Base-by-base conservation (phyloP, 1,139 yeast species). In the Yamadazyma diospyri region DNA sequence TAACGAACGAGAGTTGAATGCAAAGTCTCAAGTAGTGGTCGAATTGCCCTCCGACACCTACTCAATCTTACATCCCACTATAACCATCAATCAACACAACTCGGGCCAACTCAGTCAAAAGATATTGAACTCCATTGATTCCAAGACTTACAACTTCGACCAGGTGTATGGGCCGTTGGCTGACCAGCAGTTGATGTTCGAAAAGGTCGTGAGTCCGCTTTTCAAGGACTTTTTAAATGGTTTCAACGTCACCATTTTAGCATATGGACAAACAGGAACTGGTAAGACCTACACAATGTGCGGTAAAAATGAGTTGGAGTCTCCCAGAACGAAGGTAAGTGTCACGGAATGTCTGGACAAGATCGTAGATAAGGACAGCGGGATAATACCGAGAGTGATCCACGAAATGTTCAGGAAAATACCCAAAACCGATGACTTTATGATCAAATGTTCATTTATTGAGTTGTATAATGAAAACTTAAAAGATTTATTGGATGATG, bases 281-380 rank as follows among this genome's bases (percentile, higher is more conserved):
- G 95, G 95, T 2, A 85, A 85, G 49, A 85, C 96, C 0, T 79
- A 81, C 48, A 86, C 95, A 3, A 86, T 87, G 95, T 76, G 87
- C 47, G 95, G 95, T 16, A 79, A 46, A 17, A 30, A 34, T 20
- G 39, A 38, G 18, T 21, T 5, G 4, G 12, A 16, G 11, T 4
- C 3, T 8, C 9, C 4, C 15, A 9, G 26, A 13, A 16, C 8
- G 16, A 16, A 16, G 20, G 5, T 12, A 11, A 4, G 7, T 6
- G 13, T 16, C 22, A 17, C 8, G 29, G 15, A 23, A 5, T 5
- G 14, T 5, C n/a, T n/a, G n/a, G 14, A 12, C 5, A 11, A 6
- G 4, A 4, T 28, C 5, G 58, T 62, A 6, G 41, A 45, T 23
- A 55, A 48, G 11, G 57, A 67, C 26, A 76, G 83, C 0, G 94